Base-by-base conservation (phyloP, 2,329 filamentous ascomycete species). In the Stachybotrys echinatus region DNA sequence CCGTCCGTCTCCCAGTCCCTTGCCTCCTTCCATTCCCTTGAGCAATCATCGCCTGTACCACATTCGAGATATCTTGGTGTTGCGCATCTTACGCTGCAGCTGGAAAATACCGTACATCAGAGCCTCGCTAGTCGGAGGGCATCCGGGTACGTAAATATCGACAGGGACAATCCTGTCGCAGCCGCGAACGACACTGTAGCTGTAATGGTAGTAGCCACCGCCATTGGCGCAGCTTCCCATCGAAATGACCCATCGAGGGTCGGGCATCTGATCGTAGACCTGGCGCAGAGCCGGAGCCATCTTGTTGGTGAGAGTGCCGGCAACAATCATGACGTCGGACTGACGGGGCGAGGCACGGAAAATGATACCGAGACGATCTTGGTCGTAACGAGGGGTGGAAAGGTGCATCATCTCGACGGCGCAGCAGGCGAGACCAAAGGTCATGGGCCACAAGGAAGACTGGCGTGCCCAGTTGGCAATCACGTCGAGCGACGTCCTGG, bases 211-310 rank as follows among this genome's bases (percentile, higher is more conserved):
- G 74, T 92, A 92, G 48, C 88, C 88, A 54, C 88, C 88, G 47
- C 88, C 88, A 69, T 92, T 92, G 53, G 88, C 88, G 68, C 88
- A 92, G 62, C 84, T 88, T 12, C 88, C 88, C 88, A 92, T 92
- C 60, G 84, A 88, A 62, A 83, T 69, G 60, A 92, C 89, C 89
- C 89, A 95, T 64, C 87, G 80, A 18, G 90, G 90, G 27, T 95
- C 90, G 23, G 90, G 89, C 90, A 95, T 95, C 76, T 95, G 91
- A 70, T 96, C 91, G 74, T 96, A 96, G 54, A 95, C 87, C 73
- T 94, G 89, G 69, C 91, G 80, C 64, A 96, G 75, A 31, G 91
- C 91, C 2, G 91, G 89, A 1, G 89, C 90, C 91, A 96, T 96
- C 77, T 96, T 96, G 79, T 96, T 96, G 60, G 89, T 95, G 54